phyloP scores from a whole-genome alignment of 1,284 basidiomycete species.

The Cystobasidium slooffiae region DNA sequence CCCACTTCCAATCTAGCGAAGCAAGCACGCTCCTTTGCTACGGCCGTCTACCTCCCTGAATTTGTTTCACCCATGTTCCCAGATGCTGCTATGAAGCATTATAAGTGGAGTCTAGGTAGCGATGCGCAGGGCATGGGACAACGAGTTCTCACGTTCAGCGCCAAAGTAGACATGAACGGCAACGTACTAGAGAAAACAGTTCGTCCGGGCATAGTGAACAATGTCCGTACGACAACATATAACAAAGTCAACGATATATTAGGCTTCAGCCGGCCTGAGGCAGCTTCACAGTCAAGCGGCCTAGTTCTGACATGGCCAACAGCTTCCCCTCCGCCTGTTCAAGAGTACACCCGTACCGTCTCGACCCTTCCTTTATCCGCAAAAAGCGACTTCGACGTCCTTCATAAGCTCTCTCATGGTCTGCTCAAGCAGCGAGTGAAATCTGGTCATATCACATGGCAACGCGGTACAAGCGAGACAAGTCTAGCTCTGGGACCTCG shows the following conservation, averaged over 20 bases:
- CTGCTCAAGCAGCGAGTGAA: conserved; percentile 11
- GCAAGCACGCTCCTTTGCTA: conserved; percentile 63
- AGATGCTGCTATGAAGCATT: conserved; percentile 51
- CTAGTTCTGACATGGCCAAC: conserved; percentile 33
- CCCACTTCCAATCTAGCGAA: conserved; percentile 68
- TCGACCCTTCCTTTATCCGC: conserved; percentile 1
- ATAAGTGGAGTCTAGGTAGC: conserved; percentile 66
- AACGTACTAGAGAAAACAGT: conserved; percentile 73
- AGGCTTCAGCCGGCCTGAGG: conserved; percentile 63
- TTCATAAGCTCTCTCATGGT: conserved; percentile 3
- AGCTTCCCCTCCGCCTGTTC: conserved; percentile 51
- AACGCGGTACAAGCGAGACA: background rate
- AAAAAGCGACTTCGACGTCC: background rate
- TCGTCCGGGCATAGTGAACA: conserved; percentile 71
- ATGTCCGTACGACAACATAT: conserved; percentile 72
- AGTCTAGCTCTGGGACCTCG: conserved; percentile 7
- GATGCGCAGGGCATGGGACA: conserved; percentile 56
- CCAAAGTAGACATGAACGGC: conserved; percentile 69
- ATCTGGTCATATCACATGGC: background rate
- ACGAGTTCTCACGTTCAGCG: conserved; percentile 79
- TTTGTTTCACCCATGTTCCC: conserved; percentile 74
- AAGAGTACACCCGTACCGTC: conserved; percentile 15
- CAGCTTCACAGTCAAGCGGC: conserved; percentile 65
- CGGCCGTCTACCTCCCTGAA: conserved; percentile 70
- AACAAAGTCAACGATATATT: conserved; percentile 68